Base-by-base conservation (phyloP, 331 rosid genomes). In the Quercus tomentella region DNA sequence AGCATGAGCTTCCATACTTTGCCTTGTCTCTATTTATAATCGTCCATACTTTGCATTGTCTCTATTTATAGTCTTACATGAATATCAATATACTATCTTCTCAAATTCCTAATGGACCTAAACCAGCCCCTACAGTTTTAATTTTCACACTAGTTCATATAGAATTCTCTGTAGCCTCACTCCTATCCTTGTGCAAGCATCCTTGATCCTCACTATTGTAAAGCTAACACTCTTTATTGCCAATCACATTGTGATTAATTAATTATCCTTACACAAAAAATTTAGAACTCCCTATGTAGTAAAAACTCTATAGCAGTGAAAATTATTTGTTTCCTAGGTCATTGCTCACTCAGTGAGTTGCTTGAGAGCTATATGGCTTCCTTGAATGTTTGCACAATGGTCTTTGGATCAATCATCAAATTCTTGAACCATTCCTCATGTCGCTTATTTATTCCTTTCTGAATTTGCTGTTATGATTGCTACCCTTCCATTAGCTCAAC, bases 401-500 rank as follows among this genome's bases (percentile, higher is more conserved):
- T 76, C 74, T 66, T 71, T 72, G 54, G 37, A 41, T 56, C 75
- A 17, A 60, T 43, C 74, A 4, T 45, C 31, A n/a, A 49, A 25
- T 71, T 66, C 67, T 69, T 62, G 70, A 75, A 63, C 76, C 16
- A 15, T 81, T 69, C 75, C 73, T 21, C 1, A 4, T 63, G 43
- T 52, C 68, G 1, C 20, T 17, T 56, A 35, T 70, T 45, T 68
- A 56, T 58, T 56, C 28, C 79, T 74, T 78, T 74, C 69, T 67
- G 23, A 79, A 31, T 57, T 78, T 26, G 33, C 30, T 61, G 23
- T 72, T 37, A 89, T 93, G 98, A 81, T 91, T 61, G 99, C 99
- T 25, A 93, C 99, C 60, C 82, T 95, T 70, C 99, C 99, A 35
- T 92, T 93, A 76, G 97, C 84, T 45, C 99, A 95, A 76, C 97